Conservation (phyloP, 2,329 filamentous ascomycete species). For the Talaromyces sp. region DNA sequence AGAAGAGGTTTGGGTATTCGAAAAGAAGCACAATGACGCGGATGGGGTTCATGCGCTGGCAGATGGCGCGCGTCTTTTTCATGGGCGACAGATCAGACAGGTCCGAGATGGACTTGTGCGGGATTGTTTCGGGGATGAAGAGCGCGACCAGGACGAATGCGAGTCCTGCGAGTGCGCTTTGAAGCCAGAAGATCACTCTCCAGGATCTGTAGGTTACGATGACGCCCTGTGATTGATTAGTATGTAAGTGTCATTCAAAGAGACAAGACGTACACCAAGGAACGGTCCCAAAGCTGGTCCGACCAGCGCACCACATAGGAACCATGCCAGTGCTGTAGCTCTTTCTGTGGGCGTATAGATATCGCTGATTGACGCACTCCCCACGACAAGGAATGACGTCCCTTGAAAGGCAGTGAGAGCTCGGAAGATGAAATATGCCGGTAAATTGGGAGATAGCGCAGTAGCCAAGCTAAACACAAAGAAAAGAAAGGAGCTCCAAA, state of each 20-base stretch:
- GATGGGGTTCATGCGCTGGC: constrained; percentile 62
- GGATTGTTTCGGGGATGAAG: constrained; percentile 68
- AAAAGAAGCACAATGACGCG: constrained; percentile 58
- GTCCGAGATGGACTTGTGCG: constrained; percentile 58
- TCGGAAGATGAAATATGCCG: constrained; percentile 68
- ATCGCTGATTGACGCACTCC: constrained; percentile 64
- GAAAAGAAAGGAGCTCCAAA: constrained; percentile 60
- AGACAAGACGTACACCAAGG: constrained; percentile 23
- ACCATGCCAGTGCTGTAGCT: constrained; percentile 69
- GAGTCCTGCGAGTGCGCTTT: constrained; percentile 61
- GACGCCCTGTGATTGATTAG: constrained; percentile 54
- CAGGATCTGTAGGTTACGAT: constrained; percentile 70
- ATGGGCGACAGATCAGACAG: constrained; percentile 50
- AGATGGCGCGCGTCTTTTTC: constrained; percentile 51
- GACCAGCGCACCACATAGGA: constrained; percentile 64
- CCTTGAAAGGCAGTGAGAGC: constrained; percentile 71
- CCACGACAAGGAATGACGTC: constrained; percentile 68
- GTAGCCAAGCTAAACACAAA: constrained; percentile 66
- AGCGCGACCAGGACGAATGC: constrained; percentile 58
- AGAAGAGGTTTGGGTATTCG: constrained; percentile 63
- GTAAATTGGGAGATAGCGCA: constrained; percentile 65
- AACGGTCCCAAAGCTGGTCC: constrained; percentile 61
- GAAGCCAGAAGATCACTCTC: constrained; percentile 74
- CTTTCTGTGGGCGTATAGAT: constrained; percentile 63
- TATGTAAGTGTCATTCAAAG: not conserved